A percentile compares a stretch with the other conserved stretches of the same genome.
These are phyloP conservation scores for Russula dissimulans DNA, from an alignment of 768 basidiomycete species.

Conservation along the genomic window DNA sequence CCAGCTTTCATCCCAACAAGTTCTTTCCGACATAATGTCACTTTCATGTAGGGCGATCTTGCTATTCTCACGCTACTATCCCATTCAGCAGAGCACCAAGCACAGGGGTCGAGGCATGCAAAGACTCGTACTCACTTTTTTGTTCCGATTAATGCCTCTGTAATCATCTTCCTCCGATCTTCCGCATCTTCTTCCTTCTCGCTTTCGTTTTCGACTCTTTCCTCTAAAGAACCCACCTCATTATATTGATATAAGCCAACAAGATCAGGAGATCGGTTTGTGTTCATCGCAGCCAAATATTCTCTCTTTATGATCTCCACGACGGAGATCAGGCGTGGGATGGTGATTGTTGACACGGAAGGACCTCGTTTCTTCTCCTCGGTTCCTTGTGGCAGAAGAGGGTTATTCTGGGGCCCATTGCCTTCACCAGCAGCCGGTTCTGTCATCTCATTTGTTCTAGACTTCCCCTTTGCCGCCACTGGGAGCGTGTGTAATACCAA, in stretches of 20 bases:
- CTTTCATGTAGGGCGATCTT: slow-evolving; percentile 58
- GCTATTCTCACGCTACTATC: slow-evolving; percentile 16
- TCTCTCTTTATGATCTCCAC: slow-evolving; percentile 83
- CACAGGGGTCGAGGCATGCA: neutral
- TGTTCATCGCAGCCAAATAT: slow-evolving; percentile 47
- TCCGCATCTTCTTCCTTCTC: slow-evolving; percentile 27
- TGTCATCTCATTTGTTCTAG: slow-evolving; percentile 1
- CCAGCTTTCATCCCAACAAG: slow-evolving; percentile 27
- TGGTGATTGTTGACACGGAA: slow-evolving; percentile 31
- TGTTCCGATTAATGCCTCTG: slow-evolving; percentile 43
- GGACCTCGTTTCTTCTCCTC: slow-evolving; percentile 20
- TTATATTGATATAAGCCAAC: slow-evolving; percentile 73
- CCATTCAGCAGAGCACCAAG: neutral
- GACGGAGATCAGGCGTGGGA: slow-evolving; percentile 64
- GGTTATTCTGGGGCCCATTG: neutral
- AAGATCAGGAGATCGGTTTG: slow-evolving; percentile 20
- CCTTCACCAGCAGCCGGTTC: neutral
- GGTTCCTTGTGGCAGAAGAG: slow-evolving; percentile 2
- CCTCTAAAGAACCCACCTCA: slow-evolving; percentile 50
- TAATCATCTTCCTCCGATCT: slow-evolving; percentile 20
- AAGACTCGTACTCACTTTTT: slow-evolving; percentile 40
- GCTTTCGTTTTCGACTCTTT: slow-evolving; percentile 23
- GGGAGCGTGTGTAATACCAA: slow-evolving; percentile 56
- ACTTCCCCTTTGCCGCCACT: slow-evolving; percentile 11
- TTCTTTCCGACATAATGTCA: slow-evolving; percentile 48